Evolutionary conservation across 371 early-diverging fungal species (phyloP).

Genomic region (Smittium culicis): DNA sequence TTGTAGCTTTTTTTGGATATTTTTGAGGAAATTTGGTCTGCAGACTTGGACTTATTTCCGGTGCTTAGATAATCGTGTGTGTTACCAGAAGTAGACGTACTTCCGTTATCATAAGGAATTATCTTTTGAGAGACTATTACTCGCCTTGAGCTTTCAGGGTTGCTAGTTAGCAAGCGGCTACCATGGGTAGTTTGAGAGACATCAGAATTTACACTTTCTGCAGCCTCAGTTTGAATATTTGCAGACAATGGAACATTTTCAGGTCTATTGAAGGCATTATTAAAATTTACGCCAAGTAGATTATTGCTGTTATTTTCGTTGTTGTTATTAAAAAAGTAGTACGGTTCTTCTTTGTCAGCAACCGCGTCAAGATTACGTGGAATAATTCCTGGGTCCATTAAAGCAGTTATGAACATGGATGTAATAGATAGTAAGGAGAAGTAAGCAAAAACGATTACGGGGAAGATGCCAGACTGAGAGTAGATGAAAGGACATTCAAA

Average conservation of each 20-base stretch:
- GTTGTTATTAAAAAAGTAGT: not conserved
- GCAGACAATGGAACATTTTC: not conserved
- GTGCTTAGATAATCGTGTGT: not conserved
- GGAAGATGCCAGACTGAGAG: constrained; percentile 40
- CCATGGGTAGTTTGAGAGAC: not conserved
- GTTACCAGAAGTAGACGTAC: not conserved
- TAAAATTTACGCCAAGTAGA: not conserved
- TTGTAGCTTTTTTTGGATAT: not conserved
- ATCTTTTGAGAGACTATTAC: not conserved
- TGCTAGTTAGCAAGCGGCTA: too few species aligned
- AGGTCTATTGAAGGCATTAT: too few species aligned
- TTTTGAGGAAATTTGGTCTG: not conserved
- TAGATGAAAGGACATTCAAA: constrained; percentile 63
- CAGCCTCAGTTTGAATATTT: not conserved
- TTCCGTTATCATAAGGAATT: not conserved
- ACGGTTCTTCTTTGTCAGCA: constrained; percentile 14
- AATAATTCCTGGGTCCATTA: constrained; percentile 79
- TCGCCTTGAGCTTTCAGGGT: not conserved
- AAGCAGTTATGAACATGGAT: constrained; percentile 70
- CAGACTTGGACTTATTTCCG: not conserved
- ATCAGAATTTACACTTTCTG: not conserved
- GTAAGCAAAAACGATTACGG: constrained; percentile 56
- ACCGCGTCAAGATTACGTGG: constrained; percentile 55
- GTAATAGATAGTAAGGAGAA: constrained; percentile 49
- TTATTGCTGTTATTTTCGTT: not conserved